Conservation (phyloP, 2,329 filamentous ascomycete species). For the Blumeria hordei region DNA sequence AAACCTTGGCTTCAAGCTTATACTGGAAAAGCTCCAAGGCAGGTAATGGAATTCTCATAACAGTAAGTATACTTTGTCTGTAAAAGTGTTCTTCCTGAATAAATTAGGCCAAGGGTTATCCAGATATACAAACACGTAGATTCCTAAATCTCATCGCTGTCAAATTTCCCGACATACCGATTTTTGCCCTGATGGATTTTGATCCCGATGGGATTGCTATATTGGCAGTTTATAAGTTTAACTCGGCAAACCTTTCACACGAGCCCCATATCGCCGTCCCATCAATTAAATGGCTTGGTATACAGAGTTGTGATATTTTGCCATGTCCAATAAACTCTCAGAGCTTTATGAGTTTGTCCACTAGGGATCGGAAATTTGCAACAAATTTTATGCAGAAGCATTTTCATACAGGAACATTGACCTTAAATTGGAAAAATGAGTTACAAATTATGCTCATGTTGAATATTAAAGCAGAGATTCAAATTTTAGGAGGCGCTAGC, state of each 20-base stretch:
- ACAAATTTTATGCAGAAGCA: constrained; percentile 25
- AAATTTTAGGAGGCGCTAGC: constrained; percentile 30
- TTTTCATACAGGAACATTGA: constrained; percentile 12
- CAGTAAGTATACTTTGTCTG: constrained; percentile 21
- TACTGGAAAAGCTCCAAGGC: constrained; percentile 27
- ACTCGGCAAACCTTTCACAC: constrained; percentile 36
- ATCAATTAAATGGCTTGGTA: constrained; percentile 38
- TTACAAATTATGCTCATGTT: constrained; percentile 52
- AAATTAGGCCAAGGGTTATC: constrained; percentile 53
- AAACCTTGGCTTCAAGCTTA: constrained; percentile 31
- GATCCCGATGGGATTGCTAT: constrained; percentile 59
- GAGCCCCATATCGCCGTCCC: constrained; percentile 27
- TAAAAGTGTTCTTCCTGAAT: neutral
- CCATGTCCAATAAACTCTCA: constrained; percentile 1
- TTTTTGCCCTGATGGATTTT: constrained; percentile 45
- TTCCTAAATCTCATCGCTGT: constrained; percentile 32
- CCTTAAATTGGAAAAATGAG: constrained; percentile 24
- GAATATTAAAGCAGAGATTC: constrained; percentile 55
- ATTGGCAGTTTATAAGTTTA: constrained; percentile 46
- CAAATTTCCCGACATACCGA: constrained; percentile 24
- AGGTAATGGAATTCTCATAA: constrained; percentile 40
- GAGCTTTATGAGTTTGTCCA: constrained; percentile 6
- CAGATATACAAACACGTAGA: constrained; percentile 44
- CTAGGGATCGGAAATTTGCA: constrained; percentile 30
- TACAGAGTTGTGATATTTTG: constrained; percentile 16